Base-by-base conservation (phyloP, 208 protist genomes). In the Crithidia mellificae region DNA sequence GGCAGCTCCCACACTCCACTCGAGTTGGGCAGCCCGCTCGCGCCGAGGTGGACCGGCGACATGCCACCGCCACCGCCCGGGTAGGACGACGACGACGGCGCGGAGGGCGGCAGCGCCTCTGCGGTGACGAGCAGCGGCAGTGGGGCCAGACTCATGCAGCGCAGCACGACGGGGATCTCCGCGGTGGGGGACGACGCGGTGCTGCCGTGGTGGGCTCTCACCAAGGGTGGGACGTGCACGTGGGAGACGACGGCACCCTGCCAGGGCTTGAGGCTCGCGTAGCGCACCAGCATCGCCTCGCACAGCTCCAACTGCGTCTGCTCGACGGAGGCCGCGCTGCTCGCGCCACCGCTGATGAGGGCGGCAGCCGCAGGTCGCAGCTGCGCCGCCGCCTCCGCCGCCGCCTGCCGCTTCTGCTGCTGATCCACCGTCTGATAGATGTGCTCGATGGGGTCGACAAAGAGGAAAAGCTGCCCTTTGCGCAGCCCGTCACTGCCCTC, bases 391-490 rank as follows among this genome's bases (percentile, higher is more conserved):
- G 50, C 47, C 52, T 64, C 75, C 53, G 34, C 34, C n/a, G 61
- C 49, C 44, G 61, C 53, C 62, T 65, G 63, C 34, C 50, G 36
- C 43, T 72, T 46, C 63, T 76, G 68, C 58, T 68, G 62, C 56
- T 75, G 68, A 1, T 63, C 38, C n/a, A 72, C 14, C 4, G 71
- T 68, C 50, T 74, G 54, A 34, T 75, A 65, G 61, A 91, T 53
- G 57, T 81, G 84, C 52, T 72, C 59, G 53, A 91, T 77, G 12
- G 83, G 81, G 69, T 93, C 85, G 29, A 93, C 68, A 52, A 89
- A 84, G 61, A 87, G 80, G 58, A 91, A 93, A 2, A 86, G 61
- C 55, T 93, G 85, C 7, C 88, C 88, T 47, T 72, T 59, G 29
- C 65, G 43, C 34, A 58, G 30, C 19, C 62, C 58, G 25, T 73